phyloP scores from a whole-genome alignment of 768 basidiomycete species.

The Pulveroboletus frians region DNA sequence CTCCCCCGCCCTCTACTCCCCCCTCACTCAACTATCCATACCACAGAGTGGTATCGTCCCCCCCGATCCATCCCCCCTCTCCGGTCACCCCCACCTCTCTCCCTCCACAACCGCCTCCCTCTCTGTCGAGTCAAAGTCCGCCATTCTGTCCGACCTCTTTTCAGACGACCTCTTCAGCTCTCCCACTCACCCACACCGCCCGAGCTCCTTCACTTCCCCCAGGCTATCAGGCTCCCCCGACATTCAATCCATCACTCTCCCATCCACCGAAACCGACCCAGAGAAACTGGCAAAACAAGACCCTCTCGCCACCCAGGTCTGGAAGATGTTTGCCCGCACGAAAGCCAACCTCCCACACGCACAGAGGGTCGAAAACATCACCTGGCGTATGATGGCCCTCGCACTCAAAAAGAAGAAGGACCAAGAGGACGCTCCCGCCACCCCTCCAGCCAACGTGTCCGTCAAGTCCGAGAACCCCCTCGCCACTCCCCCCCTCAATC shows the following conservation, averaged over 20 bases:
- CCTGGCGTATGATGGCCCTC: constrained; percentile 98
- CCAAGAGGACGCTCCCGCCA: constrained; percentile 41
- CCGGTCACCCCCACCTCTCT: constrained; percentile 32
- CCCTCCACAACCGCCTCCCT: constrained; percentile 44
- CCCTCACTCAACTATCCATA: constrained; percentile 36
- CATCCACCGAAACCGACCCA: constrained; percentile 47
- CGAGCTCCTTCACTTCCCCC: constrained; percentile 61
- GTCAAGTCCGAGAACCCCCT: constrained; percentile 21
- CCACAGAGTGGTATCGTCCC: constrained; percentile 29
- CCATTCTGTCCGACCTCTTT: constrained; percentile 66
- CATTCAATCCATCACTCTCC: constrained; percentile 42
- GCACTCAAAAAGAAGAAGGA: constrained; percentile 87
- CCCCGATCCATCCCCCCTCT: constrained; percentile 32
- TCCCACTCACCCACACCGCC: constrained; percentile 27
- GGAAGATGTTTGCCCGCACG: constrained; percentile 92
- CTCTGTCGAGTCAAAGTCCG: constrained; percentile 50
- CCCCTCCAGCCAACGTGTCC: constrained; percentile 2
- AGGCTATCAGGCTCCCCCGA: constrained; percentile 65
- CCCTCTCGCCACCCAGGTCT: constrained; percentile 91
- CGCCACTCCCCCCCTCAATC: constrained; percentile 3
- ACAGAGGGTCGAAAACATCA: constrained; percentile 95
- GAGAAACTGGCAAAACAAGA: constrained; percentile 74
- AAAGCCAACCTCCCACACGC: constrained; percentile 89
- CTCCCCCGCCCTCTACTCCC: constrained; percentile 40
- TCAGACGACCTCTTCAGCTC: constrained; percentile 58